Evolutionary conservation across 805 yeast genomes (phyloP).

Genomic region (Huiozyma sinensis): DNA sequence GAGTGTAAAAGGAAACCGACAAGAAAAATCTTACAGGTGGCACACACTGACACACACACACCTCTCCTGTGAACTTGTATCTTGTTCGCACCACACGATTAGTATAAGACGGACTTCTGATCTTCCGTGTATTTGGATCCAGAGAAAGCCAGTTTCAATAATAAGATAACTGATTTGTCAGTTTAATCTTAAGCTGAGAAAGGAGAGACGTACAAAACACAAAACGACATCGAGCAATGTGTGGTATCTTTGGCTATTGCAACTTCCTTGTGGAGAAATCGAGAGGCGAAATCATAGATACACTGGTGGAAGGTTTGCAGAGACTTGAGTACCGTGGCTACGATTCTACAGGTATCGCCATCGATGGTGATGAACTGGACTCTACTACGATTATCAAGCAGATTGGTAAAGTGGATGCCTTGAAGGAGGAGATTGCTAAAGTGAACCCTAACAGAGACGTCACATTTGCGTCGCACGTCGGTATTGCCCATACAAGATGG

Average conservation of each 20-base stretch:
- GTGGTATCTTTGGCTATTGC: constrained; percentile 98
- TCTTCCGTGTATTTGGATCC: too few species aligned
- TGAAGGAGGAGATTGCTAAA: constrained; percentile 52
- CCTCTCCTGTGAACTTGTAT: too few species aligned
- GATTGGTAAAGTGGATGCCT: constrained; percentile 82
- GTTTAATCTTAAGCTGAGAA: too few species aligned
- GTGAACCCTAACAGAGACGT: constrained; percentile 46
- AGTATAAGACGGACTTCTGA: too few species aligned
- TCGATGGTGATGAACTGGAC: constrained; percentile 75
- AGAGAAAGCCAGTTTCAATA: too few species aligned
- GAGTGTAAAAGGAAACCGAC: too few species aligned
- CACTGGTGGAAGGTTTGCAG: constrained; percentile 74
- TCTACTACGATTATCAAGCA: constrained; percentile 68
- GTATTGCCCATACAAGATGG: constrained; percentile 99
- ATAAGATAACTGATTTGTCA: too few species aligned
- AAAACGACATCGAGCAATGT: constrained; percentile 25
- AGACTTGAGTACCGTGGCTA: constrained; percentile 96
- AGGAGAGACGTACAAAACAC: neutral
- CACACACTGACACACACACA: too few species aligned
- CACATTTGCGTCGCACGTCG: constrained; percentile 75
- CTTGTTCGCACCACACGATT: too few species aligned
- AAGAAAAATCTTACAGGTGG: too few species aligned
- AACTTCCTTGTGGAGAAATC: constrained; percentile 87
- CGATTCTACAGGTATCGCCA: constrained; percentile 93
- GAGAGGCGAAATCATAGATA: constrained; percentile 86